Percentiles rank a stretch among this genome's conserved stretches.
Evolutionary conservation across 805 yeast species (phyloP).

Genomic region (Sugiyamaella qingdaonensis): DNA sequence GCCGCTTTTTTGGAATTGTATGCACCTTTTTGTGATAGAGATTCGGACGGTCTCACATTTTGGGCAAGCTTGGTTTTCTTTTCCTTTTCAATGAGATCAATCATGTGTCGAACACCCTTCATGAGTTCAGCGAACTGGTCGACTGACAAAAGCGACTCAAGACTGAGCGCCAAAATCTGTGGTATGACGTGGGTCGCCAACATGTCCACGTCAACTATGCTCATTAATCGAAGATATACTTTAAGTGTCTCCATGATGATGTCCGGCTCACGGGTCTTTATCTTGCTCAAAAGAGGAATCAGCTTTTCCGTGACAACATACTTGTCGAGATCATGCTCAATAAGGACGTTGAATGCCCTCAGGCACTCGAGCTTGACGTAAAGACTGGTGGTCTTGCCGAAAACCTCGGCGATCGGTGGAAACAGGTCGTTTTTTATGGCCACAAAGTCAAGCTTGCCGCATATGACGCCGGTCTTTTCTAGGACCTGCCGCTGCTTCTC

Average conservation of each 20-base stretch:
- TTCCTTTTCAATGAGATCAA: constrained; percentile 42
- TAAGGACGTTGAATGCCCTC: constrained; percentile 52
- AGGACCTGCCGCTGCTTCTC: constrained; percentile 54
- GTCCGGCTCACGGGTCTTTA: constrained; percentile 72
- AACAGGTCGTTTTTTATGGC: constrained; percentile 70
- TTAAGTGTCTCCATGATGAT: constrained; percentile 50
- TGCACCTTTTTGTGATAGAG: background rate
- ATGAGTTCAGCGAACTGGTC: constrained; percentile 41
- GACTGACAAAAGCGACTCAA: constrained; percentile 42
- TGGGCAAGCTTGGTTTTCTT: constrained; percentile 36
- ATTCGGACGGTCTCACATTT: constrained; percentile 5
- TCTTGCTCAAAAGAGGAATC: constrained; percentile 68
- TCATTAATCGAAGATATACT: constrained; percentile 36
- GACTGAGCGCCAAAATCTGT: constrained; percentile 46
- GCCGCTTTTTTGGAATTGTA: background rate
- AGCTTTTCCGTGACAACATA: constrained; percentile 70
- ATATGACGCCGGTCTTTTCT: constrained; percentile 38
- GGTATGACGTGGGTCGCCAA: constrained; percentile 56
- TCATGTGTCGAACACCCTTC: constrained; percentile 39
- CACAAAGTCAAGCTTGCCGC: constrained; percentile 56
- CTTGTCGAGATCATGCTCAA: constrained; percentile 53
- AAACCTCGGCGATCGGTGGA: constrained; percentile 66
- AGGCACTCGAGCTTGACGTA: constrained; percentile 71
- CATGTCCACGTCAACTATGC: constrained; percentile 44
- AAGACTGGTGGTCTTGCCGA: constrained; percentile 78